Evolutionary conservation across 495 filamentous ascomycete genomes (phyloP), one percentile per base, ranked within the genome.

Genomic region (Immersiella caudata): DNA sequence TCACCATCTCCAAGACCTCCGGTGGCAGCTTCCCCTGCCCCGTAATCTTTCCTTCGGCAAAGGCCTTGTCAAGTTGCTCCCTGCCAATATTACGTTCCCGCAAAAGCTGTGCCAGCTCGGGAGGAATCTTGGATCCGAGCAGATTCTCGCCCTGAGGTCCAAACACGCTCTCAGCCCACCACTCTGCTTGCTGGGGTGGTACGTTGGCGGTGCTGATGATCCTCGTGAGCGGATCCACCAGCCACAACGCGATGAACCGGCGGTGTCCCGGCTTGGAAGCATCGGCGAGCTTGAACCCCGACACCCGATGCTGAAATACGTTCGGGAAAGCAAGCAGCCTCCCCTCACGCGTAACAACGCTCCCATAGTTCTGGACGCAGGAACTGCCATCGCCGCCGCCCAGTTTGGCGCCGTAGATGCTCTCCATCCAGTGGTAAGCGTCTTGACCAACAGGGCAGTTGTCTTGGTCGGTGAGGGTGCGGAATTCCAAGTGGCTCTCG

Each of bases 221-320:
- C 49, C 49, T 52, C 18, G 49, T 52, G 4, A 52, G 49, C 49
- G 49, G 49, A 14, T 52, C 85, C 2, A 90, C 81, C 3, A 90
- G 75, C 71, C 83, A 89, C 18, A 89, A 68, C 0, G 83, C 85
- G 1, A 89, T 75, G 65, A 88, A 83, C 62, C 85, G 83, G 9
- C 83, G 72, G 65, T 88, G 84, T 7, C 86, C 86, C 0, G 82
- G 81, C 67, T 81, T 83, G 0, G 81, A 81, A 0, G 46, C 64
- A 68, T 89, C 85, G 0, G 52, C 71, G 6, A 88, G 79, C 0
- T 58, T 66, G 71, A 88, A 89, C 0, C 79, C 73, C 5, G 79
- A 75, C 0, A 86, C 85, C 6, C 79, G 79, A 67, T 89, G 85
- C 54, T 89, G 87, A 29, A 83, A 73, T 21, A 76, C 71, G 61